Evolutionary conservation across 371 early-diverging fungal genomes (phyloP).

Genomic region (Mucor lusitanicus): DNA sequence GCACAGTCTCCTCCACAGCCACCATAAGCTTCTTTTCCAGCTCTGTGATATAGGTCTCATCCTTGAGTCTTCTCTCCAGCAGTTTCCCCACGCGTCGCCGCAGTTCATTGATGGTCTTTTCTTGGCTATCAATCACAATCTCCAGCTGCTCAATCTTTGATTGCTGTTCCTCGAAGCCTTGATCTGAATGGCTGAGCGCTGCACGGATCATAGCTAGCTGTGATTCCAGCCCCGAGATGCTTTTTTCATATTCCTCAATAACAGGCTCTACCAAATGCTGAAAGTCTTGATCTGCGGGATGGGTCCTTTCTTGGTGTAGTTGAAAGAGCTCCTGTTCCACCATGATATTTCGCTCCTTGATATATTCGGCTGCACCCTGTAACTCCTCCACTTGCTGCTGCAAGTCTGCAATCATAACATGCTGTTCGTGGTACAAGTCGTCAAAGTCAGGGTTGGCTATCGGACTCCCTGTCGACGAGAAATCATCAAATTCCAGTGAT

Average conservation of each 20-base stretch:
- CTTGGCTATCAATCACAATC: constrained; percentile 34
- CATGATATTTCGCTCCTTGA: constrained; percentile 28
- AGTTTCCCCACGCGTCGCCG: constrained; percentile 29
- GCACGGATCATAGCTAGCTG: constrained; percentile 59
- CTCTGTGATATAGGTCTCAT: constrained; percentile 46
- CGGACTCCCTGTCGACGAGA: constrained; percentile 11
- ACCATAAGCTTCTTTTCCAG: constrained; percentile 45
- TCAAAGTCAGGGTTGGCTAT: constrained; percentile 26
- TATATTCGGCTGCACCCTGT: constrained; percentile 27
- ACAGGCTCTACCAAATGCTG: constrained; percentile 71
- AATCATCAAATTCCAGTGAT: constrained; percentile 10
- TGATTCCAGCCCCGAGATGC: constrained; percentile 57
- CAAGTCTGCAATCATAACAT: constrained; percentile 36
- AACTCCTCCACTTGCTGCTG: constrained; percentile 45
- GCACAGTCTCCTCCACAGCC: constrained; percentile 39
- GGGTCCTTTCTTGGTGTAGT: constrained; percentile 9
- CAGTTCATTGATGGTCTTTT: constrained; percentile 37
- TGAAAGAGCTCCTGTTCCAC: constrained; percentile 37
- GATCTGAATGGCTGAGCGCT: constrained; percentile 53
- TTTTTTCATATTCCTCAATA: constrained; percentile 72
- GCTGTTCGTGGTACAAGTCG: constrained; percentile 39
- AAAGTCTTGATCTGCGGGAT: constrained; percentile 37
- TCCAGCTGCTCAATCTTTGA: constrained; percentile 39
- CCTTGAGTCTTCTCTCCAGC: constrained; percentile 39
- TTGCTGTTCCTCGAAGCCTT: constrained; percentile 54